These are phyloP conservation scores for Shiraia bambusicola DNA, from an alignment of 2,329 filamentous ascomycete genomes.

Conservation along the genomic window DNA sequence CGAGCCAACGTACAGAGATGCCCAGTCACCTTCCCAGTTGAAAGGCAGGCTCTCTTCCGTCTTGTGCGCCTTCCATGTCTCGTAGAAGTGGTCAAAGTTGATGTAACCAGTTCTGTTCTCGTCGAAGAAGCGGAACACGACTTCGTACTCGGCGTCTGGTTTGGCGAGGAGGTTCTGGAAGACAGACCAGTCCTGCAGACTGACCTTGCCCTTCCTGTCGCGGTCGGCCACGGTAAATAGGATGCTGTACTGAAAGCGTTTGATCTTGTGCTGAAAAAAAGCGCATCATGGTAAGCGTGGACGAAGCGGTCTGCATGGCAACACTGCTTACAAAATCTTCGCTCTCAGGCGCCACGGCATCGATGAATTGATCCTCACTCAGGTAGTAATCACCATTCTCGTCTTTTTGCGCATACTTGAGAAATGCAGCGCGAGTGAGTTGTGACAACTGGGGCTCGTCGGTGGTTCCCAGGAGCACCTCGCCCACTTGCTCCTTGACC, in stretches of 20 bases:
- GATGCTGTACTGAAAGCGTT: slow-evolving; percentile 90
- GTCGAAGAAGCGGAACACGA: slow-evolving; percentile 96
- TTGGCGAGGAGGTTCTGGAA: slow-evolving; percentile 94
- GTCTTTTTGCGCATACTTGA: slow-evolving; percentile 74
- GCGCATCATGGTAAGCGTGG: slow-evolving; percentile 30
- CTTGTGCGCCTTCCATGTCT: slow-evolving; percentile 85
- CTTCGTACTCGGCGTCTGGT: slow-evolving; percentile 97
- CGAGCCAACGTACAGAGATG: slow-evolving; percentile 86
- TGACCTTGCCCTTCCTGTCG: slow-evolving; percentile 70
- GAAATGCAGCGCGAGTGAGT: slow-evolving; percentile 75
- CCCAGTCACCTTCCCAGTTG: slow-evolving; percentile 97
- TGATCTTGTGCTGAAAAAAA: slow-evolving; percentile 83
- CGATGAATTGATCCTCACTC: slow-evolving; percentile 82
- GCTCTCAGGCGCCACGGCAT: slow-evolving; percentile 79
- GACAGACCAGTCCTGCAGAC: slow-evolving; percentile 80
- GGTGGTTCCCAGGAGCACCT: slow-evolving; percentile 65
- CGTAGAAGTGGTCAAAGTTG: slow-evolving; percentile 85
- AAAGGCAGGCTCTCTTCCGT: slow-evolving; percentile 83
- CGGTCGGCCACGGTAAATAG: slow-evolving; percentile 91
- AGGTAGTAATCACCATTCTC: slow-evolving; percentile 76
- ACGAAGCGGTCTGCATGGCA: slow-evolving; percentile 21
- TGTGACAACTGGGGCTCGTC: slow-evolving; percentile 65
- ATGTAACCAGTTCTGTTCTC: slow-evolving; percentile 79
- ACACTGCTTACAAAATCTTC: slow-evolving; percentile 81
- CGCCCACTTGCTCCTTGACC: slow-evolving; percentile 69